These are phyloP conservation scores for Boletus tylopilopsis DNA, from an alignment of 768 basidiomycete genomes.

Conservation along the genomic window DNA sequence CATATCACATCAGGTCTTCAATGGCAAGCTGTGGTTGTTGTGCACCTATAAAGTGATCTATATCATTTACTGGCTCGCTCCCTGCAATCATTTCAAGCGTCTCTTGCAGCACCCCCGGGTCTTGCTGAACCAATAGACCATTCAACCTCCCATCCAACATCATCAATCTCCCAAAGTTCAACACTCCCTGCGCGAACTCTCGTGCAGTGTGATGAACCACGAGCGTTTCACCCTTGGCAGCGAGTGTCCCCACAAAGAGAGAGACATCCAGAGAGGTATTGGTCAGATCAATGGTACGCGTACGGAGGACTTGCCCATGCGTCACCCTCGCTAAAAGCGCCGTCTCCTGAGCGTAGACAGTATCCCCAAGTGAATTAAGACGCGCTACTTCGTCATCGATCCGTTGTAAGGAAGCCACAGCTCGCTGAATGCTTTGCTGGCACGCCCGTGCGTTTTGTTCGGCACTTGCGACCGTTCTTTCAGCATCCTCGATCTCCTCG, in stretches of 20 bases:
- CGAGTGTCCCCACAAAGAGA: constrained; percentile 12
- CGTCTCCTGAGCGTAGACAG: constrained; percentile 1
- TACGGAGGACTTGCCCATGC: constrained; percentile 8
- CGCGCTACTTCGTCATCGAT: constrained; percentile 1
- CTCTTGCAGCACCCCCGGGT: constrained; percentile 5
- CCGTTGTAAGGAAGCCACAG: neutral
- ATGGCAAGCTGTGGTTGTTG: neutral
- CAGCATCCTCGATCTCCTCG: constrained; percentile 7
- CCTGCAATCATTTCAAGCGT: constrained; percentile 12
- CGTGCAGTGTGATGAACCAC: constrained; percentile 8
- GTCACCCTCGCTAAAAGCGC: constrained; percentile 7
- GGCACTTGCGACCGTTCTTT: constrained; percentile 7
- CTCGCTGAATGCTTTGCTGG: constrained; percentile 9
- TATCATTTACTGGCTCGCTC: neutral
- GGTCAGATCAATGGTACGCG: constrained; percentile 12
- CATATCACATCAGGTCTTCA: constrained; percentile 10
- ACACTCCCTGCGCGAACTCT: constrained; percentile 6
- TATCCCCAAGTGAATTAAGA: constrained; percentile 3
- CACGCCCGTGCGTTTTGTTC: neutral
- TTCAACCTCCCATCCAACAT: constrained; percentile 1
- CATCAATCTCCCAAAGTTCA: constrained; percentile 11
- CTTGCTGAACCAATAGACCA: constrained; percentile 1
- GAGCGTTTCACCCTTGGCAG: constrained; percentile 14
- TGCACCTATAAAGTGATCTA: neutral
- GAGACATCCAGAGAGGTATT: constrained; percentile 15